phyloP scores from a whole-genome alignment of 1,284 basidiomycete species.

The Apiotrichum brassicae region DNA sequence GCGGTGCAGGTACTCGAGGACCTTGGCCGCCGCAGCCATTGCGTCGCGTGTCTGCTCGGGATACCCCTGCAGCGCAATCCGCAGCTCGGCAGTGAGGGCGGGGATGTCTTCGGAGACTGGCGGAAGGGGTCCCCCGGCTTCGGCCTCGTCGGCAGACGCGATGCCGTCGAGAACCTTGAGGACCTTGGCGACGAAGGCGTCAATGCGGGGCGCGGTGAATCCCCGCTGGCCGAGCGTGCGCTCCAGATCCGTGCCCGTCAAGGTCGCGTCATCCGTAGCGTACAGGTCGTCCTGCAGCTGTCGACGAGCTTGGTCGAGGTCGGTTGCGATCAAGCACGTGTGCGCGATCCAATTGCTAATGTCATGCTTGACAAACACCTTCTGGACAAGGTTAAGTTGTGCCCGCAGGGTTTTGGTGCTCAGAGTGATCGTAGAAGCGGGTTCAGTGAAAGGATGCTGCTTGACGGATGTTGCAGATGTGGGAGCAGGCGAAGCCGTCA shows the following conservation, averaged over 20 bases:
- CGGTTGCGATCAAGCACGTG: constrained; percentile 39
- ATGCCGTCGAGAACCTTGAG: constrained; percentile 44
- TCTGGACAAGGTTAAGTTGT: constrained; percentile 30
- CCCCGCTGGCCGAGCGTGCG: constrained; percentile 22
- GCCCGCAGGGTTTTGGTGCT: constrained; percentile 29
- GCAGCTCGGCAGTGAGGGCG: constrained; percentile 19
- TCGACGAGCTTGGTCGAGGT: constrained; percentile 35
- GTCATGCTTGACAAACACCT: constrained; percentile 35
- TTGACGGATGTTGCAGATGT: too few species aligned
- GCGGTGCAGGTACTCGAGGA: constrained; percentile 37
- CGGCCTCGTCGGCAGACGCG: constrained; percentile 34
- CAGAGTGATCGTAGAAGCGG: constrained; percentile 15
- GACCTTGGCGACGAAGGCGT: constrained; percentile 39
- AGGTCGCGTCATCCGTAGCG: constrained; percentile 35
- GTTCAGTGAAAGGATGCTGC: too few species aligned
- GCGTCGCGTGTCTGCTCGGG: constrained; percentile 38
- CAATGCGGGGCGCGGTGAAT: constrained; percentile 27
- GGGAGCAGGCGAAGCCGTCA: background rate
- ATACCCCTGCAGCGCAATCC: constrained; percentile 19
- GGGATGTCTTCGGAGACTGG: background rate
- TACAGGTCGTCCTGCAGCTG: constrained; percentile 37
- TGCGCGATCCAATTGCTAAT: constrained; percentile 41
- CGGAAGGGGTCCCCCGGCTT: constrained; percentile 6
- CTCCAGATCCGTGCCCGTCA: constrained; percentile 32
- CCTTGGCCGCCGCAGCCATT: constrained; percentile 24